Base-by-base conservation (phyloP, 2,329 filamentous ascomycete species). In the Ambrosiella beaveri region DNA sequence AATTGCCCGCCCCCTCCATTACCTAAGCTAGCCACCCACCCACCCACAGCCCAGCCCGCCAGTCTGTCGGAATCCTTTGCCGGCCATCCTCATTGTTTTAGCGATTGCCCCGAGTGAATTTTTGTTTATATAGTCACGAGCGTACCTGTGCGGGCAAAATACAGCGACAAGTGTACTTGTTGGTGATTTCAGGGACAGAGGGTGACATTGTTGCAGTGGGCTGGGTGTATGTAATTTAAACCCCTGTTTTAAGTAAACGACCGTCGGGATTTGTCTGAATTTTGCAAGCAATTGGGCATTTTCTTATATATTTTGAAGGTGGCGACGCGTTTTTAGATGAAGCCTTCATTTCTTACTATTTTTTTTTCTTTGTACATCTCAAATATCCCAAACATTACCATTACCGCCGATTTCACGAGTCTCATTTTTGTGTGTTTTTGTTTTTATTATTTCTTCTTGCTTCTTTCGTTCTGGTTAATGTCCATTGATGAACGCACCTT, bases 211-310 rank as follows among this genome's bases (percentile, higher is more conserved):
- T 47, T 47, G 44, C 44, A 47, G 44, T 47, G 11, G 44, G 44
- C 44, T 47, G 44, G 44, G 44, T 15, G n/a, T 12, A 47, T 47
- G 41, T 56, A 55, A 58, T 58, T 58, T 55, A 58, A 58, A 41
- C 57, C 57, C 57, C 57, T 58, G 52, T 27, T 41, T 40, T 47
- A 8, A 17, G 44, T 47, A 39, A 3, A 36, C 15, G 8, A 6
- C 19, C 9, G 9, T 40, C 19, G 9, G 38, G n/a, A 5, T 37
- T 37, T 35, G 17, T 12, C 15, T 57, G 9, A n/a, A 17, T 38
- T 27, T 50, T 39, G n/a, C 51, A 57, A 57, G 17, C n/a, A 38
- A 49, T 27, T 57, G 27, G 15, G 35, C 15, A 2, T 27, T 27
- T 27, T 27, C 3, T 54, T n/a, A 12, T 54, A 57, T 49, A 40